phyloP scores from a whole-genome alignment of 371 early-diverging fungal genomes.

The Rhizopus delemar region DNA sequence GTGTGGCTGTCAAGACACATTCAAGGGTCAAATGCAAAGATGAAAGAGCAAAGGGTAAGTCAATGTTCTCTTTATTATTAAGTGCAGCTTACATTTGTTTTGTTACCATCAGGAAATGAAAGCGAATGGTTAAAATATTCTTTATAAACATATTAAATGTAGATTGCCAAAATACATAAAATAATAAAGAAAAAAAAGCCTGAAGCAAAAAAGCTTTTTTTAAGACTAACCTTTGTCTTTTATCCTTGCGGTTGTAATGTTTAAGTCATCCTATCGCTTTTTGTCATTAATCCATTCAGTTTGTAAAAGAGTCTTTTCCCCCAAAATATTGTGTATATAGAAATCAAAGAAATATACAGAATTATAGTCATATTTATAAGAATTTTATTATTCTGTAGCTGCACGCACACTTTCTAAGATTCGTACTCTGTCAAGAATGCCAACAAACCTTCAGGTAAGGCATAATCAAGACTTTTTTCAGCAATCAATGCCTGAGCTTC shows the following conservation, averaged over 20 bases:
- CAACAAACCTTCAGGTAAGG: conserved; percentile 46
- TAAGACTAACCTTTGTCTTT: conserved; percentile 36
- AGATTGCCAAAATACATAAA: conserved; percentile 43
- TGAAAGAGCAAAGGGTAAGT: conserved; percentile 17
- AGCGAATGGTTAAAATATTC: conserved; percentile 15
- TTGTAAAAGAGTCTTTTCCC: conserved; percentile 40
- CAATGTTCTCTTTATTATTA: neutral
- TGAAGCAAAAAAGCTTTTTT: conserved; percentile 38
- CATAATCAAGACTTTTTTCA: conserved; percentile 29
- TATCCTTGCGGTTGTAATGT: conserved; percentile 4
- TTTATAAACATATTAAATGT: conserved; percentile 36
- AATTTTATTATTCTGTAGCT: neutral
- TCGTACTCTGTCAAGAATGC: conserved; percentile 47
- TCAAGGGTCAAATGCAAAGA: conserved; percentile 53
- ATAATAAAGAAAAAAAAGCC: conserved; percentile 35
- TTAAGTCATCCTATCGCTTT: neutral
- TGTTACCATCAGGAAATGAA: conserved; percentile 15
- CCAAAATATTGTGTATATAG: conserved; percentile 19
- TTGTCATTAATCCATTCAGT: conserved; percentile 6
- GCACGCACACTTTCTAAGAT: conserved; percentile 6
- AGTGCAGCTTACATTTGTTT: conserved; percentile 16
- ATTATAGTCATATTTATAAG: neutral
- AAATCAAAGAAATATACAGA: neutral
- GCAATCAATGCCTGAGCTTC: conserved; percentile 34
- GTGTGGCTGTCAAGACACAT: conserved; percentile 60